A percentile compares a stretch with the other conserved stretches of the same genome.
Conservation (phyloP, 1,284 basidiomycete species). For the Trametes pubescens region DNA sequence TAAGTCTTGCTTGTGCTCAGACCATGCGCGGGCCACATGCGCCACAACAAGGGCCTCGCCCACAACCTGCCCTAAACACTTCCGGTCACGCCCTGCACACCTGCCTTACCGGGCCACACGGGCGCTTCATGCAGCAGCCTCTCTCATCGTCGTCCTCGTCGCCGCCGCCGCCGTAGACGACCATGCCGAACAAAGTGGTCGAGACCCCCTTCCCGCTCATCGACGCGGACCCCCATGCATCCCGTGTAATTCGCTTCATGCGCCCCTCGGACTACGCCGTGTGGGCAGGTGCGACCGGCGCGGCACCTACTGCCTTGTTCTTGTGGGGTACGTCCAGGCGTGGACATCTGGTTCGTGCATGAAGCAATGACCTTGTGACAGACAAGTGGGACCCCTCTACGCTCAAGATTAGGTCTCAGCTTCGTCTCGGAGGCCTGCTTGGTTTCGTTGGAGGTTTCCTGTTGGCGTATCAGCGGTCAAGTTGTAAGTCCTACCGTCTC, state of each 20-base stretch:
- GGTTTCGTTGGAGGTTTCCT: slow-evolving; percentile 92
- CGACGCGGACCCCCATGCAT: slow-evolving; percentile 92
- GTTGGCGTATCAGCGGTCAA: slow-evolving; percentile 91
- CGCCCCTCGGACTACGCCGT: slow-evolving; percentile 87
- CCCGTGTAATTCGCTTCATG: slow-evolving; percentile 90
- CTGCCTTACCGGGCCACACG: slow-evolving; percentile 23
- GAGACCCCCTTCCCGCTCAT: slow-evolving; percentile 84
- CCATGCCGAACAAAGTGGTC: slow-evolving; percentile 78
- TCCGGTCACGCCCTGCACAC: slow-evolving; percentile 28
- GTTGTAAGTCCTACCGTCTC: slow-evolving; percentile 61
- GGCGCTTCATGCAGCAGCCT: slow-evolving; percentile 25
- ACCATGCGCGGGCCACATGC: slow-evolving; percentile 25
- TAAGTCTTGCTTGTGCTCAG: slow-evolving; percentile 16
- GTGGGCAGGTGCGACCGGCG: slow-evolving; percentile 86
- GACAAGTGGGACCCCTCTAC: slow-evolving; percentile 58
- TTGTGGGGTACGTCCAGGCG: slow-evolving; percentile 70
- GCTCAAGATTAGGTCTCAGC: slow-evolving; percentile 49
- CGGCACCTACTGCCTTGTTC: slow-evolving; percentile 79
- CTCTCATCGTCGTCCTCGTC: slow-evolving; percentile 26
- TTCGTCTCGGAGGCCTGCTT: slow-evolving; percentile 60
- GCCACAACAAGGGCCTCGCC: slow-evolving; percentile 16
- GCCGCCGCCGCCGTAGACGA: slow-evolving; percentile 36
- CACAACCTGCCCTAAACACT: slow-evolving; percentile 36
- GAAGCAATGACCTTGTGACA: slow-evolving; percentile 32
- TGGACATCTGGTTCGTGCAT: background rate